A percentile compares a stretch with the other conserved stretches of the same genome.
phyloP scores from a whole-genome alignment of 2,329 filamentous ascomycete genomes.

The Cladophialophora exuberans region DNA sequence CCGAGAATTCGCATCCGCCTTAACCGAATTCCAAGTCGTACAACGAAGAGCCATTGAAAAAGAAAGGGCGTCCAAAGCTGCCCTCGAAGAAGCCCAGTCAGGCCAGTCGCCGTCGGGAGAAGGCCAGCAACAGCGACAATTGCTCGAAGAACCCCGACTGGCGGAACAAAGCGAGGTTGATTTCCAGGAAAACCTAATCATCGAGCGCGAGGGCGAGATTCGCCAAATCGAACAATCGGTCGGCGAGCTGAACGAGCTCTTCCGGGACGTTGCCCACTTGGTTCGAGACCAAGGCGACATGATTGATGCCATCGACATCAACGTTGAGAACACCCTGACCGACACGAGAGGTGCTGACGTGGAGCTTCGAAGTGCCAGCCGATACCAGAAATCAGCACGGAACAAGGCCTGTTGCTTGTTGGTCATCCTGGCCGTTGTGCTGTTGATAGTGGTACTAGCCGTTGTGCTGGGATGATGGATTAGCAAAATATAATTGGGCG shows the following conservation, averaged over 20 bases:
- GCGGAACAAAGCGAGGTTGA: conserved; percentile 94
- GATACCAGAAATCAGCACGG: conserved; percentile 93
- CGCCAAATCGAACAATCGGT: conserved; percentile 97
- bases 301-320: conserved; percentile 83
- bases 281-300: conserved; percentile 90
- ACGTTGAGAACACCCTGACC: conserved; percentile 79
- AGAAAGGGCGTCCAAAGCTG: conserved; percentile 82
- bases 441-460: conserved; percentile 87
- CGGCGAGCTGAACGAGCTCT: conserved; percentile 92
- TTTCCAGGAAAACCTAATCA: conserved; percentile 93
- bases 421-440: conserved; percentile 82
- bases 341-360: conserved; percentile 83
- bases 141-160: conserved; percentile 76
- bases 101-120: conserved; percentile 40
- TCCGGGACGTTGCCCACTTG: conserved; percentile 97
- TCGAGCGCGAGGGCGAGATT: conserved; percentile 95
- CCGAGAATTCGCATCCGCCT: conserved; percentile 85
- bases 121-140: conserved; percentile 66
- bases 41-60: conserved; percentile 90
- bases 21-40: conserved; percentile 90
- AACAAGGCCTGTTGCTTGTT: conserved; percentile 93
- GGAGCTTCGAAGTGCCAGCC: conserved; percentile 80
- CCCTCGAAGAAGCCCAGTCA: conserved; percentile 61
- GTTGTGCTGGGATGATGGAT: conserved; percentile 67
- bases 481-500: background rate